Base-by-base conservation (phyloP, 306 rosid genomes). In the Senna tora region DNA sequence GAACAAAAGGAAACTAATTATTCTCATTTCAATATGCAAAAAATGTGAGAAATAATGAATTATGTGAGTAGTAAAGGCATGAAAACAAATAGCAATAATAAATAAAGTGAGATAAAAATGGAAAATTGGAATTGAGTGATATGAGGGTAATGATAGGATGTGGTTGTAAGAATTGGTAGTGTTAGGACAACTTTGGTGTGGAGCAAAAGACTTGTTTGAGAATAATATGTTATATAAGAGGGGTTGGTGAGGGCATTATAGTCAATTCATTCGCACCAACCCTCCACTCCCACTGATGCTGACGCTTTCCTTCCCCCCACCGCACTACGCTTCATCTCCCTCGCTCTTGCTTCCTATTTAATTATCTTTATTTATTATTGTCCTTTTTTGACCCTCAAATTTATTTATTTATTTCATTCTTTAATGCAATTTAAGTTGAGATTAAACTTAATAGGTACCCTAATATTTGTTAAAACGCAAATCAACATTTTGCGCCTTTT, bases 221-320 rank as follows among this genome's bases (percentile, higher is more conserved):
- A 19, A 19, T 20, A 36, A n/a, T n/a, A n/a, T n/a, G n/a, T n/a
- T n/a, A n/a, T n/a, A n/a, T n/a, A n/a, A n/a, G 42, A 13, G 41
- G 60, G 33, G 67, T 75, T 56, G 74, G 72, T 75, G 72, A 30
- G 66, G 79, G 79, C 41, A n/a, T 12, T 43, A 16, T 8, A 2
- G 72, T 75, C 79, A 75, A 20, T 75, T 33, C 53, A 10, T 7
- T 11, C 32, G 4, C 75, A 65, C 80, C 77, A 70, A 80, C 77
- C 65, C 77, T 79, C 73, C 82, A 49, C 82, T 70, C 9, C 83
- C 70, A 20, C 4, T 9, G 68, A 80, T 38, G 45, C 20, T 7
- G 85, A 80, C 84, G 30, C 64, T 45, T 67, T 66, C 61, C 59
- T n/a, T 55, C 12, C 9, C 13, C 11, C 60, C 14, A 16, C 22